Base-by-base conservation (phyloP, 345 rosid species). In the Eucalyptus cloeziana region DNA sequence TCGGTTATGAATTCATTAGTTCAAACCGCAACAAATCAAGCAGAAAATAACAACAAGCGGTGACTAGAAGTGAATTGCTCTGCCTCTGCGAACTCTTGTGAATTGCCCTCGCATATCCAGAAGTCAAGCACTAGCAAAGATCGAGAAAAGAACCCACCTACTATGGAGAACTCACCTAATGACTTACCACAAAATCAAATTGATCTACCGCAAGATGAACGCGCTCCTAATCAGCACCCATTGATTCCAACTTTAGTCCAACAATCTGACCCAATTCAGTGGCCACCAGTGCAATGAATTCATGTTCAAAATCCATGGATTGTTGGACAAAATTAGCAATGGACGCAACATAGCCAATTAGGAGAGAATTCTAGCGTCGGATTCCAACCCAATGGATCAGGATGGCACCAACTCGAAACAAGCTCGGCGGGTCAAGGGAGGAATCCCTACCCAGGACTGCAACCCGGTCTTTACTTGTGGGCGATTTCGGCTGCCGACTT, bases 401-500 rank as follows among this genome's bases (percentile, higher is more conserved):
- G 62, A 8, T 56, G 30, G 30, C 62, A 24, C 13, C 6, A 25
- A 22, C 62, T 30, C 12, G 1, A 56, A 56, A 22, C 62, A 1
- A 22, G 30, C 11, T 12, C 30, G 13, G 0, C 1, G 30, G 30
- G 62, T 56, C 13, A 24, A 56, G 30, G 1, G 13, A 30, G 12
- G 30, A 56, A 56, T 56, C 62, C 62, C 3, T 56, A 24, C 62
- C 0, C 6, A 13, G 30, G 62, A 56, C 12, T 56, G 13, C 62
- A 56, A 56, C 60, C 4, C 2, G 11, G 27, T 22, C 27, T 56
- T 22, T 56, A 22, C 27, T 12, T 56, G 5, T 24, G 27, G 27
- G 11, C 3, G 6, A 56, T 56, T 56, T 12, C 0, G 13, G 6
- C 3, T 12, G 5, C 1, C 6, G 3, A 1, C 62, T 56, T 9